phyloP scores from a whole-genome alignment of 2,329 filamentous ascomycete species.

The Bretziella fagacearum region DNA sequence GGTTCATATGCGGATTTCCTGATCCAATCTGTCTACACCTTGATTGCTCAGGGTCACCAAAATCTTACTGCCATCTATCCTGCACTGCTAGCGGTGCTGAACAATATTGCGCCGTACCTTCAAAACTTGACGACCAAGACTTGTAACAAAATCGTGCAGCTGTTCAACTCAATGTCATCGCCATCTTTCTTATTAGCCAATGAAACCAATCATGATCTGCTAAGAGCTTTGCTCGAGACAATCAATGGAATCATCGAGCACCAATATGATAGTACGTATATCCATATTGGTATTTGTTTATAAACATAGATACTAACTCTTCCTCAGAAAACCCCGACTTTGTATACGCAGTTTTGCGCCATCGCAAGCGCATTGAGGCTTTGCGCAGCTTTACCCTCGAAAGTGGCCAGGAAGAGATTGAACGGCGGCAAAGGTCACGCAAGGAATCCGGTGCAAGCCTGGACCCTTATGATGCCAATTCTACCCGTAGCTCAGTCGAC shows the following conservation, averaged over 20 bases:
- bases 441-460: slow-evolving; percentile 42
- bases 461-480: slow-evolving; percentile 31
- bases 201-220: slow-evolving; percentile 69
- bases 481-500: slow-evolving; percentile 47
- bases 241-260: slow-evolving; percentile 84
- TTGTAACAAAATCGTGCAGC: slow-evolving; percentile 66
- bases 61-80: slow-evolving; percentile 84
- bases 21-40: slow-evolving; percentile 81
- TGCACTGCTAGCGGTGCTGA: slow-evolving; percentile 77
- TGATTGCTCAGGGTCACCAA: slow-evolving; percentile 83
- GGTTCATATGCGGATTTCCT: slow-evolving; percentile 90
- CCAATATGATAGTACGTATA: slow-evolving; percentile 52
- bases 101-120: slow-evolving; percentile 77
- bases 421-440: slow-evolving; percentile 53
- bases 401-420: slow-evolving; percentile 79
- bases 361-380: slow-evolving; percentile 68
- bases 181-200: slow-evolving; percentile 85
- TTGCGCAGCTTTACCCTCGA: slow-evolving; percentile 79
- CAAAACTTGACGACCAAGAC: slow-evolving; percentile 58
- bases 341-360: slow-evolving; percentile 61
- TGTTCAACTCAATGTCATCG: slow-evolving; percentile 84
- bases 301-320: neutral
- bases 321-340: slow-evolving; percentile 59
- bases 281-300: neutral
- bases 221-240: slow-evolving; percentile 70